Conservation (phyloP, 2,329 filamentous ascomycete genomes). For the Diaporthe longicolla region DNA sequence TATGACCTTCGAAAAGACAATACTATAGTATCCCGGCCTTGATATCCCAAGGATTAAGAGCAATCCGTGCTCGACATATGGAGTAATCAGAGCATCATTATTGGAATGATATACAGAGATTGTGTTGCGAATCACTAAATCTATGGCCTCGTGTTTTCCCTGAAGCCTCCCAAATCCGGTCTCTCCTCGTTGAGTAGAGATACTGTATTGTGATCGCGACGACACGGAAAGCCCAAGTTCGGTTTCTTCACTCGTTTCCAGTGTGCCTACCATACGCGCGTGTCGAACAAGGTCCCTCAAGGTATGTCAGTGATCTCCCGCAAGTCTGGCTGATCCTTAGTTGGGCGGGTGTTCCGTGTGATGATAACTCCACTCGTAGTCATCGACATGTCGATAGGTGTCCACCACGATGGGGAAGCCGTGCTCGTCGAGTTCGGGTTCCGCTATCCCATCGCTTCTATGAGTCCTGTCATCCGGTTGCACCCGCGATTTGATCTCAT, state of each 20-base stretch:
- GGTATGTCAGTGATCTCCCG: not conserved
- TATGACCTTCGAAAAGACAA: no score
- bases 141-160: no score
- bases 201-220: not conserved
- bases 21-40: no score
- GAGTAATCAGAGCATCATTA: no score
- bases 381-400: constrained; percentile 1
- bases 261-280: not conserved
- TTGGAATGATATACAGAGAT: no score
- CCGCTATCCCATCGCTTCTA: not conserved
- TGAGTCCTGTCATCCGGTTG: not conserved
- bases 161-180: no score
- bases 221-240: not conserved
- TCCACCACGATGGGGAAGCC: not conserved
- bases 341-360: not conserved
- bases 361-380: not conserved
- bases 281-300: not conserved
- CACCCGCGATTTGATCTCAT: not conserved
- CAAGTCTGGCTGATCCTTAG: not conserved
- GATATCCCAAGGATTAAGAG: no score
- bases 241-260: not conserved
- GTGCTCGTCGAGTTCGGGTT: not conserved
- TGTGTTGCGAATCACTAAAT: no score
- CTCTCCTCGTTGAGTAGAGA: no score
- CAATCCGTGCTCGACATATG: no score